Base-by-base conservation (phyloP, 257 asterid genomes). In the Solanum piurae region DNA sequence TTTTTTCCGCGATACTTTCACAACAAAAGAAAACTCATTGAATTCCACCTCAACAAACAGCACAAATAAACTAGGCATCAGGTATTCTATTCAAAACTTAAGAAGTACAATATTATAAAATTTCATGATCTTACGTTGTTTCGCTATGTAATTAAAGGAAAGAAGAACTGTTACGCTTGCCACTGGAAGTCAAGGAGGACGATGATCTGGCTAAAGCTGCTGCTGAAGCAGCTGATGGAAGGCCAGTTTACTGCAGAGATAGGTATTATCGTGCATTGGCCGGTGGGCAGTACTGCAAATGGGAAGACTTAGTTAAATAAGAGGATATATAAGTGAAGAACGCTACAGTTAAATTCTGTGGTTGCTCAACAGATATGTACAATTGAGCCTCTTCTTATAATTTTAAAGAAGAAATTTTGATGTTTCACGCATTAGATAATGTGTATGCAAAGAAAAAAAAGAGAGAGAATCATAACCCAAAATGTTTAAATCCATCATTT, bases 131-230 rank as follows among this genome's bases (percentile, higher is more conserved):
- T 85, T 85, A 66, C 36, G 14, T 85, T 29, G 12, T 46, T 68
- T 66, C 7, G 0, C 31, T 29, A 25, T 38, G 29, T 16, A 40
- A 40, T 40, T 88, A 80, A 33, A 95, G 98, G 94, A 94, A 92
- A 92, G 98, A 95, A 83, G 98, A 96, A 92, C 93, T 95, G 85
- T 88, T 96, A 75, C 91, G 95, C 80, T 88, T 96, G 93, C 98
- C 98, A 18, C 62, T 49, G 12, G 98, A 94, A 23, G 98, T 95
- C 46, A 91, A 73, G 88, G 87, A 95, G 9, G 97, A 94, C 31
- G 96, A 96, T 72, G 98, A 95, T 88, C 91, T 96, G 83, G 99
- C 98, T 7, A 93, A 97, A 1, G 98, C 99, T 2, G 99, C 98
- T 9, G 98, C 88, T 18, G 93, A 91, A 89, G 96, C 95, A 13